phyloP scores from a whole-genome alignment of 2,329 filamentous ascomycete species.

The Beauveria sp. region DNA sequence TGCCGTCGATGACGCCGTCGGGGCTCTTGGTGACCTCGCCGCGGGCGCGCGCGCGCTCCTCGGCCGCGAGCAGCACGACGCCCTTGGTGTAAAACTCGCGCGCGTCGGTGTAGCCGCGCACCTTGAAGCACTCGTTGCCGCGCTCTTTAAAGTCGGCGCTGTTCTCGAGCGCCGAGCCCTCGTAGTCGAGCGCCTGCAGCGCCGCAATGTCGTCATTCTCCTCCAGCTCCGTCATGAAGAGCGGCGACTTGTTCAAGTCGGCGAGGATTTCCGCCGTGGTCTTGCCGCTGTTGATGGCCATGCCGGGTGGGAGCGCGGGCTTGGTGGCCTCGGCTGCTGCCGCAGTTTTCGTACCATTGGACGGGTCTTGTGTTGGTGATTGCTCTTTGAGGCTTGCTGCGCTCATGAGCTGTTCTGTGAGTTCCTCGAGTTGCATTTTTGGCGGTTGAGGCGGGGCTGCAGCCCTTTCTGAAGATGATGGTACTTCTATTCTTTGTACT shows the following conservation, averaged over 20 bases:
- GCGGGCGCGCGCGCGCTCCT: slow-evolving; percentile 47
- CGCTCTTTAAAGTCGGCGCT: slow-evolving; percentile 79
- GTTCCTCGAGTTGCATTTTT: slow-evolving; percentile 33
- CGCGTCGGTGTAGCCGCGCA: slow-evolving; percentile 69
- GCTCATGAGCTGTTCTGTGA: slow-evolving; percentile 30
- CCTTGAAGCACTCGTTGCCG: slow-evolving; percentile 80
- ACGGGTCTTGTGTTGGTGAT: slow-evolving; percentile 2
- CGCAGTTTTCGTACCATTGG: not conserved
- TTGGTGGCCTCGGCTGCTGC: slow-evolving; percentile 18
- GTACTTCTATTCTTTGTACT: not conserved
- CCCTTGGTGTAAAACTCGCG: slow-evolving; percentile 88
- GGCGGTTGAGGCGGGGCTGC: not conserved
- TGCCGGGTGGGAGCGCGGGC: slow-evolving; percentile 40
- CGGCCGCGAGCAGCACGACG: slow-evolving; percentile 60
- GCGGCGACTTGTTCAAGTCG: slow-evolving; percentile 57
- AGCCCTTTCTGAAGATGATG: not conserved
- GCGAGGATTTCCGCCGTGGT: slow-evolving; percentile 48
- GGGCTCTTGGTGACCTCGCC: slow-evolving; percentile 26
- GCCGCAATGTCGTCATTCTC: slow-evolving; percentile 74
- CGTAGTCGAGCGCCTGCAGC: slow-evolving; percentile 82
- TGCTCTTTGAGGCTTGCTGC: slow-evolving; percentile 5
- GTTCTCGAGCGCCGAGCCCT: slow-evolving; percentile 81
- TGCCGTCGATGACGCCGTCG: slow-evolving; percentile 26
- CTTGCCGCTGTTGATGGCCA: slow-evolving; percentile 33
- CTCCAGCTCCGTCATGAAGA: slow-evolving; percentile 95